A percentile compares a stretch with the other conserved stretches of the same genome.
These are phyloP conservation scores for Mucor mucedo DNA, from an alignment of 371 early-diverging fungal genomes.

Conservation along the genomic window DNA sequence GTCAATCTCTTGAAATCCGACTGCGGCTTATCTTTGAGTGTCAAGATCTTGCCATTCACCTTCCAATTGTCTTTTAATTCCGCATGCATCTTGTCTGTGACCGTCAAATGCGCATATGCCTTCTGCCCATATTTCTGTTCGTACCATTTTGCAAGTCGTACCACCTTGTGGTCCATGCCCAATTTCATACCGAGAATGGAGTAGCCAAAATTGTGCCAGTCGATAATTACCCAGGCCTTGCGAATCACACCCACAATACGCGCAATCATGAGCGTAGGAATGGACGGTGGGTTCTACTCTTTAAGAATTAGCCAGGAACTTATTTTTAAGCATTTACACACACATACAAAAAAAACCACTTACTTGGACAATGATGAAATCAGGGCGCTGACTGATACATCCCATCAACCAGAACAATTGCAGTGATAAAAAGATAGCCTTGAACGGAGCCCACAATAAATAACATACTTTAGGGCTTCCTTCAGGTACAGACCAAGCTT, in stretches of 20 bases:
- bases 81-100: constrained; percentile 84
- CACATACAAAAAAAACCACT: too few species aligned
- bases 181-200: constrained; percentile 82
- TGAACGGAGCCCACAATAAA: constrained; percentile 69
- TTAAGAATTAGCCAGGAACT: too few species aligned
- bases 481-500: constrained; percentile 60
- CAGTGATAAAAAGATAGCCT: constrained; percentile 53
- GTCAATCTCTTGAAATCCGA: constrained; percentile 66
- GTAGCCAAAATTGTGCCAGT: constrained; percentile 98
- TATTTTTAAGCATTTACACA: neutral
- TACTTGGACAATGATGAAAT: constrained; percentile 88
- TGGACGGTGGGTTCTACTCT: constrained; percentile 91
- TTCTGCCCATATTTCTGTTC: constrained; percentile 73
- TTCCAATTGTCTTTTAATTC: constrained; percentile 67
- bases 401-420: constrained; percentile 55
- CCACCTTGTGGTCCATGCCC: constrained; percentile 62
- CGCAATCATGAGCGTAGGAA: constrained; percentile 87
- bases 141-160: constrained; percentile 69
- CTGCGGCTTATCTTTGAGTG: constrained; percentile 78
- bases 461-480: constrained; percentile 58
- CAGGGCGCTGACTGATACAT: constrained; percentile 54
- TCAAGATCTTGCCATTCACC: constrained; percentile 66
- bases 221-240: constrained; percentile 79
- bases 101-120: constrained; percentile 87
- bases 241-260: constrained; percentile 67